Conservation (phyloP, 139 green algal genomes). For the Haematococcus sp. region DNA sequence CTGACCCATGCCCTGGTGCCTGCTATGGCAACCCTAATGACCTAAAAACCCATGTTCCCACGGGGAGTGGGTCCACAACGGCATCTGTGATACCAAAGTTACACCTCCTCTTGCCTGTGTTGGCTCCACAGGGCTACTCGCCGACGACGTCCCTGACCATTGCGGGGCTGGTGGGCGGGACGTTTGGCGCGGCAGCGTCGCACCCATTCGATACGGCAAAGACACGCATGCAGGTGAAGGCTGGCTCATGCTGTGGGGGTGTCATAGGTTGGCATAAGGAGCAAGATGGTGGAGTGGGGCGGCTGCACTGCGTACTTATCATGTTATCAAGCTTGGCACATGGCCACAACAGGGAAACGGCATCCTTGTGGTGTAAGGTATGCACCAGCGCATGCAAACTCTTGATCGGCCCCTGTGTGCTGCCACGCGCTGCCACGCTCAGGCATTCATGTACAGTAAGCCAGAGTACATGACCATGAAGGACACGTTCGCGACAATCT, state of each 20-base stretch:
- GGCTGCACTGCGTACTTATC: neutral
- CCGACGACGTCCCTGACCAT: conserved; percentile 36
- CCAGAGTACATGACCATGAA: conserved; percentile 53
- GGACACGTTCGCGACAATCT: conserved; percentile 41
- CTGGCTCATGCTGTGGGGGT: neutral
- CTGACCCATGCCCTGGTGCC: too few species aligned
- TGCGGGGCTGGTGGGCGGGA: conserved; percentile 63
- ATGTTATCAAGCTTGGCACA: neutral
- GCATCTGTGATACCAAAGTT: too few species aligned
- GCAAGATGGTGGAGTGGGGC: neutral
- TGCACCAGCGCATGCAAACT: too few species aligned
- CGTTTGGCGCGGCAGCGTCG: conserved; percentile 67
- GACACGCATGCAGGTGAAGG: conserved; percentile 77
- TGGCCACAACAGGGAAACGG: too few species aligned
- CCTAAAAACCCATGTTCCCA: too few species aligned
- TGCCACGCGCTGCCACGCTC: neutral
- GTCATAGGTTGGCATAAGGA: neutral
- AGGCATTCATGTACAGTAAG: conserved; percentile 63
- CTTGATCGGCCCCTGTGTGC: too few species aligned
- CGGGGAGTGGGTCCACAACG: too few species aligned
- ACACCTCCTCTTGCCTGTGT: neutral
- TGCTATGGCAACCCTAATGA: too few species aligned
- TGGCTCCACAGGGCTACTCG: conserved; percentile 32
- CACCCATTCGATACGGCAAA: conserved; percentile 91
- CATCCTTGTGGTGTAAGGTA: too few species aligned